Base-by-base conservation (phyloP, 2,329 filamentous ascomycete species). In the Escovopsis weberi region DNA sequence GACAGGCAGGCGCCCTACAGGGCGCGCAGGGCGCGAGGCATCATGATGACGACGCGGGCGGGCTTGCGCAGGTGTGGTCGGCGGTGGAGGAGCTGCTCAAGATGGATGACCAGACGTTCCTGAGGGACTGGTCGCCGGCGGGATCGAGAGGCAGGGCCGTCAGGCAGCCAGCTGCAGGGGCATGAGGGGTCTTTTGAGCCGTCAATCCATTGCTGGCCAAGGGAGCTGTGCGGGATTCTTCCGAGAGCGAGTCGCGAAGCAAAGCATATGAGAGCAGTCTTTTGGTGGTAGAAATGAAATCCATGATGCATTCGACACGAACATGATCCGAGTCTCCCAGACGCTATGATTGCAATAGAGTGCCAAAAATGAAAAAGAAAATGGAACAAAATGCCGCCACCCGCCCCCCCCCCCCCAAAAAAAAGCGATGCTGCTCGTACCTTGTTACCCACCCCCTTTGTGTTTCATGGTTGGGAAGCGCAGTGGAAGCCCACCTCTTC, bases 41-140 rank as follows among this genome's bases (percentile, higher is more conserved):
- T 23, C 15, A 12, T 18, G 11, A 34, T 33, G 38, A 5, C 12
- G 40, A 40, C 5, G 37, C 32, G 15, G 28, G 7, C 10, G 19
- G 7, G n/a, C 5, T 46, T 4, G 49, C 56, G 23, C 52, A 59
- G 40, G 48, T 61, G 30, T 60, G 59, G 59, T 53, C 53, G 44
- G 55, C 53, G 23, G 54, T 52, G 2, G 51, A 60, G 39, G 54
- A 59, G 41, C 37, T 63, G 30, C 41, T 61, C 32, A 41, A 46
- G 42, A 43, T 53, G 32, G 48, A 55, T 12, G 52, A 49, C 37
- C 38, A 18, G 9, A 2, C n/a, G 15, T 43, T 12, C 40, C 19
- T 23, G 19, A 19, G n/a, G 18, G 28, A 40, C 12, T 18, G 38
- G 35, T 23, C 15, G 6, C 10, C 18, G 18, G 9, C 18, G 35